A percentile compares a stretch with the other conserved stretches of the same genome.
Conservation (phyloP, 495 filamentous ascomycete genomes). For the Rhypophila decipiens region DNA sequence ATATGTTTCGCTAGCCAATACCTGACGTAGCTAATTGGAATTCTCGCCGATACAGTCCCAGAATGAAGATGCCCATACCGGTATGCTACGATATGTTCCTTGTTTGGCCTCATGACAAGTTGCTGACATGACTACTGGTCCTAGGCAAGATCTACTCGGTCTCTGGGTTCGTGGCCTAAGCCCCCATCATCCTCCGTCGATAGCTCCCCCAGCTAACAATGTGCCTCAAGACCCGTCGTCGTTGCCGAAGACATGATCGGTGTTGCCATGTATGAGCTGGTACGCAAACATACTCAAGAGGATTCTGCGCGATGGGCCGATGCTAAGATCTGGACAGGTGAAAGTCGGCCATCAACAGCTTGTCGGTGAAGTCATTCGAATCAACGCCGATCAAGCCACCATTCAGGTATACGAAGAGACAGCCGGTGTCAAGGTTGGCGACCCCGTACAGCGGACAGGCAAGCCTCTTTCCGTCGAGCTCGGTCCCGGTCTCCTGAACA, state of each 20-base stretch:
- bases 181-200: conserved; percentile 1
- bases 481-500: conserved; percentile 95
- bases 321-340: conserved; percentile 46
- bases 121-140: no score
- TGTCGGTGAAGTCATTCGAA: conserved; percentile 96
- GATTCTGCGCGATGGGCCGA: no score
- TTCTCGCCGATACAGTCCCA: conserved; percentile 13
- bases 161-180: conserved; percentile 55
- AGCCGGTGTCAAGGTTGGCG: conserved; percentile 95
- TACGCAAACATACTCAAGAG: no score
- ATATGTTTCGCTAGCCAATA: no score
- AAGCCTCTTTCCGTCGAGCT: conserved; percentile 97
- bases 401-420: conserved; percentile 99
- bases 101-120: no score
- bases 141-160: conserved; percentile 69
- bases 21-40: no score
- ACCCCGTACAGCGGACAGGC: conserved; percentile 82
- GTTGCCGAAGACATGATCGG: conserved; percentile 98
- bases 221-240: conserved; percentile 70
- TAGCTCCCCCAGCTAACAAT: conserved; percentile 13
- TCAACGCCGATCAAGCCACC: conserved; percentile 89
- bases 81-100: no score
- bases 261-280: conserved; percentile 99
- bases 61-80: conserved; percentile 27
- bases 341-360: conserved; percentile 83